These are phyloP conservation scores for Phytophthora cactorum DNA, from an alignment of 352 stramenopile genomes.

Conservation along the genomic window DNA sequence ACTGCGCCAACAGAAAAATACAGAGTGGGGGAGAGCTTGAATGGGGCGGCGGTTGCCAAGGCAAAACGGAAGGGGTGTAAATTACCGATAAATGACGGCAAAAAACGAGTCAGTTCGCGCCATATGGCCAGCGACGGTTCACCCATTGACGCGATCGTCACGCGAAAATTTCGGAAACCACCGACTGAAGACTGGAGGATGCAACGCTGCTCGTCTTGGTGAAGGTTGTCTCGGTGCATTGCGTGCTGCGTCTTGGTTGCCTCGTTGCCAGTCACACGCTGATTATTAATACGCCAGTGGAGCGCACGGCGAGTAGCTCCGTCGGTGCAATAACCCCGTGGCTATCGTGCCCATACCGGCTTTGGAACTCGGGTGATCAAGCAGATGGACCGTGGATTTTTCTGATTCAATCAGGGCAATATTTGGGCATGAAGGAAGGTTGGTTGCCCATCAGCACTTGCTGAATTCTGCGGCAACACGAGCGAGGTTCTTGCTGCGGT, in stretches of 20 bases:
- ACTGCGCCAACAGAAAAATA: constrained; percentile 45
- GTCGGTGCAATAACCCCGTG: not conserved
- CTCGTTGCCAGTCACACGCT: not conserved
- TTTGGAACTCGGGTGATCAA: not conserved
- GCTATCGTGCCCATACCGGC: not conserved
- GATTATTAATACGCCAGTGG: not conserved
- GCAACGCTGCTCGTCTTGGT: constrained; percentile 25
- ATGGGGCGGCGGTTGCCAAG: constrained; percentile 17
- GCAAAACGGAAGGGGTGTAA: constrained; percentile 27
- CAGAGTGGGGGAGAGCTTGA: constrained; percentile 28
- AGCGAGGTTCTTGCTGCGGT: not conserved
- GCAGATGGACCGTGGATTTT: constrained; percentile 35
- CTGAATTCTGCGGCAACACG: constrained; percentile 16
- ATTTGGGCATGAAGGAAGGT: constrained; percentile 12
- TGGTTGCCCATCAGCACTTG: constrained; percentile 15
- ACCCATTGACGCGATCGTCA: constrained; percentile 36
- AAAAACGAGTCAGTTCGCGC: constrained; percentile 35
- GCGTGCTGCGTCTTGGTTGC: not conserved
- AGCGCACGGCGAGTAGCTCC: not conserved
- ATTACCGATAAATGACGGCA: constrained; percentile 36
- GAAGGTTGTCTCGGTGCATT: constrained; percentile 14
- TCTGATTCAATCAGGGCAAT: constrained; percentile 22
- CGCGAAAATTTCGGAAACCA: constrained; percentile 34
- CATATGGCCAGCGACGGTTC: constrained; percentile 31
- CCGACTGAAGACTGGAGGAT: constrained; percentile 4